Base-by-base conservation (phyloP, 2,329 filamentous ascomycete species). In the Dactylonectria macrodidyma region DNA sequence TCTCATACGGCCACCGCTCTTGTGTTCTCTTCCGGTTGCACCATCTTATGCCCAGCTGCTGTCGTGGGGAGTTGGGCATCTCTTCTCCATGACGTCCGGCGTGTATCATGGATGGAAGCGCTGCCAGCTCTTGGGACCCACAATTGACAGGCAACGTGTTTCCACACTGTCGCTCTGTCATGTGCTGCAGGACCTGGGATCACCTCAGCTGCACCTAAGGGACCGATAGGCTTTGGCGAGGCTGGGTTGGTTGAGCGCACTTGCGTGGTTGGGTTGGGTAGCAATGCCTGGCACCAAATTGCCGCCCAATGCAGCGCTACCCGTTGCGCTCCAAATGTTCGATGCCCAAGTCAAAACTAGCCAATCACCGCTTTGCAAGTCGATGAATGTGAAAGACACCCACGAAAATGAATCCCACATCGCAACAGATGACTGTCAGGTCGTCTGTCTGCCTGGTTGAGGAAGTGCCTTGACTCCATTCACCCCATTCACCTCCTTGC, bases 211-310 rank as follows among this genome's bases (percentile, higher is more conserved):
- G 66, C 69, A 75, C 59, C 65, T 63, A 65, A 71, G 68, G 65
- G 59, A 68, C 56, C 62, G 47, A 64, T 60, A 58, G 36, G 62
- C 59, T 56, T 60, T 51, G 51, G 24, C 60, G 41, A 57, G 54
- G 12, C 60, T 62, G 52, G 60, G 60, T 62, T 63, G 56, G 46
- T 62, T 52, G 58, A 19, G 55, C 65, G 63, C 54, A 54, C 33
- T 59, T 57, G 44, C 61, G 69, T 69, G 72, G 70, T 70, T 72
- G 70, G 66, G 78, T 82, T 81, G 80, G 80, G 80, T 80, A 82
- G 73, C 80, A 79, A 82, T 77, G 79, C 79, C 73, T 76, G 71
- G 69, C 76, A 72, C 79, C 77, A 78, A 36, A 77, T 82, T 78
- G 75, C 71, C 73, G 79, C 79, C 79, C 74, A 79, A 81, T 77